phyloP scores from a whole-genome alignment of 306 rosid genomes.

The Acacia melanoxylon region DNA sequence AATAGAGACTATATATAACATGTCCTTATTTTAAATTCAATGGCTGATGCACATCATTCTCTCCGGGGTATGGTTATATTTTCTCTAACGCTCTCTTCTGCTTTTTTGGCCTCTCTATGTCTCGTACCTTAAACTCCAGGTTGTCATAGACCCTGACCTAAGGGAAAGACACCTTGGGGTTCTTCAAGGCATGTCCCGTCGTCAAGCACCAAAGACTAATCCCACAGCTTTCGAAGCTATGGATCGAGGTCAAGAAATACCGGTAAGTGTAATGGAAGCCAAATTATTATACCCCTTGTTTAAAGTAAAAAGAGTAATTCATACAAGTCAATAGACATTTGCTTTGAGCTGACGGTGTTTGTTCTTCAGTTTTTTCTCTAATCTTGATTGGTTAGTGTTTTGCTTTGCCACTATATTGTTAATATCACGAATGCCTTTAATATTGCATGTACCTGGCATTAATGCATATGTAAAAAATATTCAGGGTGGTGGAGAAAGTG shows the following conservation, averaged over 20 bases:
- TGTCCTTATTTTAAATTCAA: not conserved
- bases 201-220: conserved; percentile 44
- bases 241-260: conserved; percentile 64
- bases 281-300: conserved; percentile 5
- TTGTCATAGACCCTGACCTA: conserved; percentile 61
- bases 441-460: conserved; percentile 15
- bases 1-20: not conserved
- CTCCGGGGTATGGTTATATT: not conserved
- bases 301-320: not conserved
- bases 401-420: not conserved
- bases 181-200: conserved; percentile 67
- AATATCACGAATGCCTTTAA: conserved; percentile 12
- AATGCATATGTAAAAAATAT: conserved; percentile 26
- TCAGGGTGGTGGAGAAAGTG: conserved; percentile 97
- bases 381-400: not conserved
- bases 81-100: not conserved
- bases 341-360: not conserved
- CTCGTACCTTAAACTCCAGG: conserved; percentile 44
- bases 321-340: conserved; percentile 4
- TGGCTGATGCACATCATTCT: not conserved
- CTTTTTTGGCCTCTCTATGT: not conserved
- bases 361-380: conserved; percentile 5
- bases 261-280: conserved; percentile 50
- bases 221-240: conserved; percentile 58
- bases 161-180: conserved; percentile 84